Evolutionary conservation across 2,329 filamentous ascomycete species (phyloP).

Genomic region (Trichophyton rubrum): DNA sequence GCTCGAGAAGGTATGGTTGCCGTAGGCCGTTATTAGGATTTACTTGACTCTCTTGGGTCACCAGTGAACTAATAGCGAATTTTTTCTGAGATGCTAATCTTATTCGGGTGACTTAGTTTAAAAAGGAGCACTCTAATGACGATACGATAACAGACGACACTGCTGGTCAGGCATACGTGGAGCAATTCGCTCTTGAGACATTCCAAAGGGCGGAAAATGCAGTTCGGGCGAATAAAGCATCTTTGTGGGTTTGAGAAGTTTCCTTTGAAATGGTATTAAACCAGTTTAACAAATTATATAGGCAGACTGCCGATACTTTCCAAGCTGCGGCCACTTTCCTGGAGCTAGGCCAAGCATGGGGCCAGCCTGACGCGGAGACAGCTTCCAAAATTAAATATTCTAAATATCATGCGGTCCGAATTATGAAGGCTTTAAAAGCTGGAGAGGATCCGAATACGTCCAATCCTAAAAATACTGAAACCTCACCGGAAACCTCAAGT

Average conservation of each 20-base stretch:
- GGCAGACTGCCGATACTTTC: conserved; percentile 88
- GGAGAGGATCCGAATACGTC: conserved; percentile 85
- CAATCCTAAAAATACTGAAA: conserved; percentile 51
- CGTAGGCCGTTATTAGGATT: too few relatives aligned
- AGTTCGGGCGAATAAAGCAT: conserved; percentile 70
- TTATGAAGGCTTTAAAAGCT: conserved; percentile 79
- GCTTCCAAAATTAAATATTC: conserved; percentile 86
- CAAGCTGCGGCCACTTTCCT: conserved; percentile 87
- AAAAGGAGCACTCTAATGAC: conserved; percentile 59
- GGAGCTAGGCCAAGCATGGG: conserved; percentile 78
- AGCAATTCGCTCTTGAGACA: conserved; percentile 84
- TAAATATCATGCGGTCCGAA: conserved; percentile 88
- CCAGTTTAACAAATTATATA: conserved; percentile 24
- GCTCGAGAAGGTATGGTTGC: conserved; percentile 55
- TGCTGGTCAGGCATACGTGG: conserved; percentile 80
- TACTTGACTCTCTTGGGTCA: neutral
- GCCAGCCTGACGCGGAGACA: conserved; percentile 58
- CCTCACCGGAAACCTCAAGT: conserved; percentile 43
- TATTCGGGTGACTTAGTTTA: conserved; percentile 40
- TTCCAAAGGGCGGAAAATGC: conserved; percentile 74
- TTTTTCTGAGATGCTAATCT: neutral
- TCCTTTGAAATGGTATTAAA: neutral
- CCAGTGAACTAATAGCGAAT: too few relatives aligned
- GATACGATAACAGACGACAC: conserved; percentile 76
- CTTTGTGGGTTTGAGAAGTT: conserved; percentile 42